Evolutionary conservation across 2,329 filamentous ascomycete species (phyloP), one percentile per base, ranked within the genome.

Genomic region (Phyllosticta paracitricarpa): DNA sequence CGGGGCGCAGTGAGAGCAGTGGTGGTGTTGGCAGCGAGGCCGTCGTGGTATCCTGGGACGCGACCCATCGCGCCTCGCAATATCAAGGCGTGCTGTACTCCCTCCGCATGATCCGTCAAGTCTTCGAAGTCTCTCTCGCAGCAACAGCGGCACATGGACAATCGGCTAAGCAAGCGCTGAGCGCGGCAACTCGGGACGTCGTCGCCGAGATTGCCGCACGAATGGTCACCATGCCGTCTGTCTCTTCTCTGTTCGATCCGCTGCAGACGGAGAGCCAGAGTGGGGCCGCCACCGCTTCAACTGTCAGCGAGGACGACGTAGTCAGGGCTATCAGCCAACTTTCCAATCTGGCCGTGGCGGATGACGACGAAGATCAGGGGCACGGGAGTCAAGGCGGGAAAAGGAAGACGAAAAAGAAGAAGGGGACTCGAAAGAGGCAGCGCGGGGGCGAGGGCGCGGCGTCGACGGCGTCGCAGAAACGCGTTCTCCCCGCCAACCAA

Each of bases 41-140:
- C n/a, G 33, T 35, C 35, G 33, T 40, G 25, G 30, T 58, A 24
- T 26, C 40, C n/a, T 62, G 61, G 61, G 22, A 53, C 8, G 8
- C 51, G 12, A 33, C 59, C 54, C 61, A 62, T 30, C 57, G 24
- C n/a, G 19, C 10, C 22, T 57, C 61, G 9, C 61, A 62, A 35
- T 19, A 33, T 26, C 57, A 62, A 22, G 61, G 61, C 40, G 14
- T 56, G 35, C 56, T 54, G 52, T 62, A 59, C 51, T 62, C 61
- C 19, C 57, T 62, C 4, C 56, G 61, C 33, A 62, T 62, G 60
- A 30, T 62, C 8, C 55, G 60, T n/a, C 60, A 62, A 19, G 54
- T 55, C 26, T 19, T 62, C 17, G 30, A 52, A n/a, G n/a, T 61
- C 17, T 52, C 52, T 4, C 53, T 56, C 12, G 30, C 54, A 3